phyloP scores from a whole-genome alignment of 2,329 filamentous ascomycete species.

The Alternaria triticimaculans region DNA sequence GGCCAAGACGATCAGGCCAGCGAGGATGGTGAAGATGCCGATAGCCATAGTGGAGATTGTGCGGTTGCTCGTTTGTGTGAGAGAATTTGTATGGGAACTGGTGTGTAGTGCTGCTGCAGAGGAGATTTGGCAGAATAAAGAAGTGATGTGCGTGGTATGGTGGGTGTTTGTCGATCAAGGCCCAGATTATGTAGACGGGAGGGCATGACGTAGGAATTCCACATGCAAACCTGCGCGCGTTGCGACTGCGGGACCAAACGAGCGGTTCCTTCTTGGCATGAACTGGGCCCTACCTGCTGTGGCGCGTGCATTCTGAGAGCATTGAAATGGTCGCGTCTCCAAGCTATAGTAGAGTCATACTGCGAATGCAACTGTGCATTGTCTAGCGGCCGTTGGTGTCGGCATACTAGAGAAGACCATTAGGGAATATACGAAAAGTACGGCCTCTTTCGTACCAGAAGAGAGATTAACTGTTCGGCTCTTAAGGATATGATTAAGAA shows the following conservation, averaged over 20 bases:
- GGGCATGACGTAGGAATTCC: constrained; percentile 25
- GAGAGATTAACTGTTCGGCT: neutral
- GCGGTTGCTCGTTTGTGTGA: neutral
- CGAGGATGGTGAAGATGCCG: constrained; percentile 39
- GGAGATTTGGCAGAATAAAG: constrained; percentile 4
- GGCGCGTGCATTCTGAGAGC: neutral
- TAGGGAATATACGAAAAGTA: neutral
- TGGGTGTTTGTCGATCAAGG: constrained; percentile 7
- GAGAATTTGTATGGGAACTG: constrained; percentile 3
- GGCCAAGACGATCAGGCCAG: constrained; percentile 38
- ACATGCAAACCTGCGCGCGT: constrained; percentile 16
- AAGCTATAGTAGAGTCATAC: neutral
- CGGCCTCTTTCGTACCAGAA: neutral
- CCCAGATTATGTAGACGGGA: constrained; percentile 19
- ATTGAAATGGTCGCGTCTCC: neutral
- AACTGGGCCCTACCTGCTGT: neutral
- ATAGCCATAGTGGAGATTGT: constrained; percentile 30
- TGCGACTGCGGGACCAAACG: constrained; percentile 10
- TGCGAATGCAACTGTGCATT: neutral
- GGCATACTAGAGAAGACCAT: neutral
- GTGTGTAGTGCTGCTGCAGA: constrained; percentile 2
- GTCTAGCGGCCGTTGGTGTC: neutral
- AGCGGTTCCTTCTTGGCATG: constrained; percentile 3
- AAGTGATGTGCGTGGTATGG: constrained; percentile 4
- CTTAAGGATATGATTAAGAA: neutral